Base-by-base conservation (phyloP, 305 asterid genomes). In the Stenogyne calaminthoides region DNA sequence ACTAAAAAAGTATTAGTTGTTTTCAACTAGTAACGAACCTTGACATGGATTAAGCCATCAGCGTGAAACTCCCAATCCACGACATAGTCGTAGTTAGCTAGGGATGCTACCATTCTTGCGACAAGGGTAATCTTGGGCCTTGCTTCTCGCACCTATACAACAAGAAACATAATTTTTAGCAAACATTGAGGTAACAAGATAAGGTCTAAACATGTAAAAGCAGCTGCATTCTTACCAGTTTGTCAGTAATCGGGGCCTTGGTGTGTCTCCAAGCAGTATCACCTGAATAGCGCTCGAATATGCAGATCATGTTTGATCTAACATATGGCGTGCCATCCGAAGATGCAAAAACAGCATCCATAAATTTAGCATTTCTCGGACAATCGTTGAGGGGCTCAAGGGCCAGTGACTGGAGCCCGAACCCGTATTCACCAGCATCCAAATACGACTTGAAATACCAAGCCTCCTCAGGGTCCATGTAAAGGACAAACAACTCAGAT, bases 11-110 rank as follows among this genome's bases (percentile, higher is more conserved):
- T 2, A 29, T 29, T 29, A 29, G 34, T 29, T 29, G 5, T 29
- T 29, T 32, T 32, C 36, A 32, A 32, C 36, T 32, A 32, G 36
- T 5, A 32, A 32, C 84, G 63, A 64, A 90, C 96, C 87, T 84
- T 80, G 11, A 79, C 89, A 40, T 86, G 87, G 63, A 91, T 88
- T 12, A 88, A 68, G 22, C 97, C 97, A 76, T 88, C 93, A 0
- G 91, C 88, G 59, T 91, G 91, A 67, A 91, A 87, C 77, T 87
- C 95, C 97, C 97, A 91, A 9, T 91, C 95, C 62, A 88, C 74
- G 20, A 87, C 39, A 74, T 91, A 91, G 68, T 91, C 97, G 37
- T 88, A 91, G 75, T 91, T 88, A 0, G 93, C 97, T 0, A 87
- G 85, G 6, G 95, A 80, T 10, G 97, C 88, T 0, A 76, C 91